Conservation (phyloP, 2,329 filamentous ascomycete genomes). For the Aspergillus viridinutans region DNA sequence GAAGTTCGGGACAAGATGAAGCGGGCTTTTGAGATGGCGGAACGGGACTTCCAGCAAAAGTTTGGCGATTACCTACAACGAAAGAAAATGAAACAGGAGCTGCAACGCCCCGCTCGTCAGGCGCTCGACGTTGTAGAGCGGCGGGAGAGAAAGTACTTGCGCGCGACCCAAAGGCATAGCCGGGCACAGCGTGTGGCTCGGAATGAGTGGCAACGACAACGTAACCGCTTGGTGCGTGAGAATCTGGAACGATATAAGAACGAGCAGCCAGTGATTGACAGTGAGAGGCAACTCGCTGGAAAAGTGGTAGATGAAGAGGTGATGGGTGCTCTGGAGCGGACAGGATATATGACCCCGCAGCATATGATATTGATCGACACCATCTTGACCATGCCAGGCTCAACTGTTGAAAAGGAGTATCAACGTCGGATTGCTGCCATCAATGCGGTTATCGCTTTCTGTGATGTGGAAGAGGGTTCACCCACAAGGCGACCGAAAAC, state of each 20-base stretch:
- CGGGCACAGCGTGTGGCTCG: slow-evolving; percentile 10
- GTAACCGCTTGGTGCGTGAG: slow-evolving; percentile 17
- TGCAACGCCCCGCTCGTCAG: background rate
- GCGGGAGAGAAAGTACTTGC: slow-evolving; percentile 12
- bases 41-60: slow-evolving; percentile 8
- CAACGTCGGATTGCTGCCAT: slow-evolving; percentile 21
- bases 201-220: slow-evolving; percentile 18
- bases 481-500: slow-evolving; percentile 13
- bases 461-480: slow-evolving; percentile 21
- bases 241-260: slow-evolving; percentile 25
- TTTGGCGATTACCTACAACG: slow-evolving; percentile 7
- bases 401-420: slow-evolving; percentile 21
- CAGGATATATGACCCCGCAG: slow-evolving; percentile 19
- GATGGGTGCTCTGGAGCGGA: slow-evolving; percentile 17
- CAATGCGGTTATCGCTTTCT: slow-evolving; percentile 24
- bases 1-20: slow-evolving; percentile 15
- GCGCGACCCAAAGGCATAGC: slow-evolving; percentile 11
- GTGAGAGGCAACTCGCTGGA: slow-evolving; percentile 20
- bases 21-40: slow-evolving; percentile 11
- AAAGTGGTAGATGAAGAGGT: slow-evolving; percentile 23
- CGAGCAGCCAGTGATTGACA: slow-evolving; percentile 25
- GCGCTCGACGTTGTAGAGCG: slow-evolving; percentile 1
- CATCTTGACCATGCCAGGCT: slow-evolving; percentile 21
- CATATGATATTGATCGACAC: slow-evolving; percentile 22
- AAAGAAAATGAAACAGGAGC: background rate